phyloP scores from a whole-genome alignment of 148 eudicot genomes.

The Nyssa sinensis region DNA sequence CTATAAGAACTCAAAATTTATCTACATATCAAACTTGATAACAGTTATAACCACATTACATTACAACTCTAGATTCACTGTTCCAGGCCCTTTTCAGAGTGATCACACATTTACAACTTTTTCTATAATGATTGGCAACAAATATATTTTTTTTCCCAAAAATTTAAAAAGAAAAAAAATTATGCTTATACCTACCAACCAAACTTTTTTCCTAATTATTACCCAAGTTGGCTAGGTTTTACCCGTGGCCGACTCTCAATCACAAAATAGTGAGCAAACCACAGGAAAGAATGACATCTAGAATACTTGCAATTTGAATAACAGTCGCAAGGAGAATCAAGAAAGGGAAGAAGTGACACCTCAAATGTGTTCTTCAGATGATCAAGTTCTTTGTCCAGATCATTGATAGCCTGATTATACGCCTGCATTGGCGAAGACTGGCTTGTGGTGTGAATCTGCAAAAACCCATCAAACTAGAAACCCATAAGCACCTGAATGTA shows the following conservation, averaged over 20 bases:
- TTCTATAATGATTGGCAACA: no score
- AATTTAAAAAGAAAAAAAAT: no score
- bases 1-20: no score
- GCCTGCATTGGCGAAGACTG: constrained; percentile 96
- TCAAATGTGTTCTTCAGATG: constrained; percentile 80
- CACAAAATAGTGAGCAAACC: no score
- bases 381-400: constrained; percentile 93
- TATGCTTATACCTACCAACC: no score
- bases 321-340: no score
- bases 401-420: constrained; percentile 86
- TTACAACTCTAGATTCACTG: not conserved
- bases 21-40: no score
- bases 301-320: not conserved
- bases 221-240: no score
- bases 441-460: constrained; percentile 89
- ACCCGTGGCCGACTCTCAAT: no score
- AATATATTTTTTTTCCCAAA: no score
- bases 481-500: not conserved
- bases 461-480: constrained; percentile 3
- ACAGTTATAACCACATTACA: not conserved
- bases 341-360: constrained; percentile 32
- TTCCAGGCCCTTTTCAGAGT: no score
- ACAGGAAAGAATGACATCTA: not conserved
- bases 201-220: not conserved
- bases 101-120: no score